Base-by-base conservation (phyloP, 192 early-diverging fungal species). In the Coemansia sp. region DNA sequence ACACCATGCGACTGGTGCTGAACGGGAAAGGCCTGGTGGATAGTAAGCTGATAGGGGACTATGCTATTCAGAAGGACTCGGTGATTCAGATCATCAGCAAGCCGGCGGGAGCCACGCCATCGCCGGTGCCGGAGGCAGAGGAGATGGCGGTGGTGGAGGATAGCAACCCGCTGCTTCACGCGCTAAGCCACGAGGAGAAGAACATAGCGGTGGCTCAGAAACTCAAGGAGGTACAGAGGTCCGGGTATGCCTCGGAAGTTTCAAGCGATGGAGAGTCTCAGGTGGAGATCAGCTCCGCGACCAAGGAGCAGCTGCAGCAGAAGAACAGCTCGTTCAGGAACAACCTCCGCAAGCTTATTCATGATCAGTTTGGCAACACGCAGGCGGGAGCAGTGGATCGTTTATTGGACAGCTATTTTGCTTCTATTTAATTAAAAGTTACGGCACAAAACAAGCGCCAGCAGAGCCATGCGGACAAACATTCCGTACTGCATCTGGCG, bases 401-500 rank as follows among this genome's bases (percentile, higher is more conserved):
- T 7, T n/a, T 42, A 2, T 36, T 76, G 11, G 55, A 58, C 33
- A 43, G 12, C 28, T 56, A 42, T 18, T 64, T 74, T 26, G 15
- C 43, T 1, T 39, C 61, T 19, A 52, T 70, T 12, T 68, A 46
- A 46, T 21, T 59, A 78, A 40, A 78, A 71, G 54, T 53, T 57
- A 56, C 61, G 63, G 68, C 69, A 63, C 7, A 84, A 66, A n/a
- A 91, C 91, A 45, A 97, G 82, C 37, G 94, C 91, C 52, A 99
- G 75, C 20, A 99, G 80, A 8, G 96, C 94, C 96, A 99, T 99
- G 45, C 96, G 85, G 5, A 97, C 96, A 81, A 88, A 97, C 70
- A 99, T 81, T 54, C 96, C 96, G 78, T 97, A 94, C 20, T 85
- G 82, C 96, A 99, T 97, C 77, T 99, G 96, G 51, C 94, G 81